phyloP scores from a whole-genome alignment of 306 rosid species.

The Lathyrus tuberosus region DNA sequence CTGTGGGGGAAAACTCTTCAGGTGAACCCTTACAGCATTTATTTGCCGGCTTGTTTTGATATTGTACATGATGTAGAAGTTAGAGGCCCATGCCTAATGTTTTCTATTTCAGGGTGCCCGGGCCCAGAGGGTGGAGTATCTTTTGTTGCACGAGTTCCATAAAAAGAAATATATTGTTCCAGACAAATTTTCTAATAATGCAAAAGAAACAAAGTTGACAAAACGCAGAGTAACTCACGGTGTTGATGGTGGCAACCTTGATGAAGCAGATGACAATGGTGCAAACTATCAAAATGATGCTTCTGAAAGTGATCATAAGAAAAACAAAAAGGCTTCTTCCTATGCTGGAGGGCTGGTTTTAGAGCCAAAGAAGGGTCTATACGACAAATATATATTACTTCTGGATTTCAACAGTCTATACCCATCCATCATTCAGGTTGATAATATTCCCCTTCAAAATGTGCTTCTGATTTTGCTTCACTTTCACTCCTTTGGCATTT shows the following conservation, averaged over 20 bases:
- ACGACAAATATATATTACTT: constrained; percentile 89
- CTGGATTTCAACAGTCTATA: constrained; percentile 98
- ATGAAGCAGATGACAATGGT: constrained; percentile 58
- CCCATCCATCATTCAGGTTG: constrained; percentile 98
- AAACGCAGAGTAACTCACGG: constrained; percentile 61
- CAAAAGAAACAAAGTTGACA: constrained; percentile 61
- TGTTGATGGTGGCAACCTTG: constrained; percentile 52
- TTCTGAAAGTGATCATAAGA: constrained; percentile 57
- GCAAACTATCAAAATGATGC: constrained; percentile 57
- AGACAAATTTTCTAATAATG: constrained; percentile 65
- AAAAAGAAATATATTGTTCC: constrained; percentile 86
- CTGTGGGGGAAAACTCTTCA: constrained; percentile 96
- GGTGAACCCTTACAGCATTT: constrained; percentile 53
- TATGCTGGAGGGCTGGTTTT: constrained; percentile 96
- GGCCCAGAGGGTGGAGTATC: constrained; percentile 97
- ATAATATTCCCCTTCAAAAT: constrained; percentile 14
- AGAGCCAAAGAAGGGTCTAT: constrained; percentile 97
- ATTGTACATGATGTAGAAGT: constrained; percentile 7
- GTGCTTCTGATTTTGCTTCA: constrained; percentile 23
- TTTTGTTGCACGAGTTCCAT: constrained; percentile 93
- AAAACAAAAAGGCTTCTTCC: constrained; percentile 79
- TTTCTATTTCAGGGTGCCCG: constrained; percentile 86
- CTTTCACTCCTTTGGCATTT: constrained; percentile 17
- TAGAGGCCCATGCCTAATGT: constrained; percentile 27
- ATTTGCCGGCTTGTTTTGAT: constrained; percentile 37